Conservation (phyloP, 169 alveolate genomes). For the Plasmodium chabaudi region DNA sequence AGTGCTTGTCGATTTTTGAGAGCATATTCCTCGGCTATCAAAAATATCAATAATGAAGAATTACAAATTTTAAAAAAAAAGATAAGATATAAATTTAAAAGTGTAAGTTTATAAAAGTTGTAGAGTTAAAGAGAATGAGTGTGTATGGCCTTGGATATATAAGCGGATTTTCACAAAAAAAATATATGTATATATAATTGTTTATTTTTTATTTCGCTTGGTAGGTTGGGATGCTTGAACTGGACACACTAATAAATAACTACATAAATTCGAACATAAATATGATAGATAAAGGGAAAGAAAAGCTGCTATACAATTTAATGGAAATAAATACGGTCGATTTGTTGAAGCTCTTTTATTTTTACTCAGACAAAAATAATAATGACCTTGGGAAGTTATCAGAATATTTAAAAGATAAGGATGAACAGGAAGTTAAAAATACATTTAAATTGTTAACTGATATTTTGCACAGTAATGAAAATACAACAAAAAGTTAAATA, state of each 20-base stretch:
- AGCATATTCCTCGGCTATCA: conserved; percentile 16
- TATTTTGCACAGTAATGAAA: conserved; percentile 38
- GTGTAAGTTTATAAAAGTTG: conserved; percentile 45
- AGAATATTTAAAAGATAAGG: conserved; percentile 14
- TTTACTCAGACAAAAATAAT: conserved; percentile 35
- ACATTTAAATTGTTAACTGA: conserved; percentile 42
- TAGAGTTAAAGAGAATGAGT: neutral
- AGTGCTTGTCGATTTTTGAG: conserved; percentile 13
- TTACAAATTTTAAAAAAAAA: conserved; percentile 40
- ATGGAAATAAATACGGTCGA: conserved; percentile 32
- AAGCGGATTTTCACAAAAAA: neutral
- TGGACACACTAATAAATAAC: conserved; percentile 53
- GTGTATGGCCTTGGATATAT: neutral
- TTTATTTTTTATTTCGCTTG: neutral
- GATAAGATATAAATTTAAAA: conserved; percentile 56
- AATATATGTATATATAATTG: conserved; percentile 1
- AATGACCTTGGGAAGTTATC: conserved; percentile 24
- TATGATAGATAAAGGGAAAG: conserved; percentile 30
- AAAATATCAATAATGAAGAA: conserved; percentile 29
- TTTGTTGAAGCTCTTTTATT: conserved; percentile 61
- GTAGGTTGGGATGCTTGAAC: conserved; percentile 70
- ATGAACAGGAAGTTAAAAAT: conserved; percentile 44
- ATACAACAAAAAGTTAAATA: too few relatives aligned
- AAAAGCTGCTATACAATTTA: conserved; percentile 40
- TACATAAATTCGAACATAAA: conserved; percentile 48